Evolutionary conservation across 371 early-diverging fungal species (phyloP), one percentile per base, ranked within the genome.

Genomic region (Umbelopsis sp.): DNA sequence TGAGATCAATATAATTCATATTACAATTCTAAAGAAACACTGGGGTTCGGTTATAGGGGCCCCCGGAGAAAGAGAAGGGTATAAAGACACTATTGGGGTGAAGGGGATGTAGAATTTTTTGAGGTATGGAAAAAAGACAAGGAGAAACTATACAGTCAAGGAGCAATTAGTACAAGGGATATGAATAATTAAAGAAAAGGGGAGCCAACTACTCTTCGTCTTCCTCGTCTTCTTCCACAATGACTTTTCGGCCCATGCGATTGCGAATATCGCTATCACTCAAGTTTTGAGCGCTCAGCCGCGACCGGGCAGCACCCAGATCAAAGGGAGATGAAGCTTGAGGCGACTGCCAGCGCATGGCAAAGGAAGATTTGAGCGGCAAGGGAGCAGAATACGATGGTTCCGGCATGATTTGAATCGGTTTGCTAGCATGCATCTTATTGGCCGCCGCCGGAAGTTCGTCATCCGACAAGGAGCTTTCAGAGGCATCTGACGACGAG

Each of bases 171-270:
- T 41, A 20, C 48, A 48, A 16, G 48, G 48, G 22, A 22, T 22
- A 18, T 46, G 14, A 46, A 11, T 46, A 46, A 46, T 46, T 11
- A 52, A 52, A 52, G 12, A 52, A 57, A 57, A 10, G 32, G n/a
- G 32, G 32, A 57, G 12, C 20, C 57, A 46, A 46, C 6, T 53
- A 16, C 35, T 52, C 50, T 72, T 96, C 37, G 95, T 96, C 0
- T 84, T 92, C 72, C 95, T 96, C 70, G 46, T 89, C 24, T 44
- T 94, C 9, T 89, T 94, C 67, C 86, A 81, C 71, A 76, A 76
- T 32, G 92, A 93, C 69, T 86, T 96, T 41, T 20, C 65, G 38
- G 67, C 67, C 25, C 91, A 91, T 71, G 63, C 86, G 8, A 62
- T 63, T 3, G 74, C 75, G 16, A 88, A 87, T 63, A 86, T 84